Conservation (phyloP, 2,329 filamentous ascomycete species). For the Sclerotinia sclerotiorum region DNA sequence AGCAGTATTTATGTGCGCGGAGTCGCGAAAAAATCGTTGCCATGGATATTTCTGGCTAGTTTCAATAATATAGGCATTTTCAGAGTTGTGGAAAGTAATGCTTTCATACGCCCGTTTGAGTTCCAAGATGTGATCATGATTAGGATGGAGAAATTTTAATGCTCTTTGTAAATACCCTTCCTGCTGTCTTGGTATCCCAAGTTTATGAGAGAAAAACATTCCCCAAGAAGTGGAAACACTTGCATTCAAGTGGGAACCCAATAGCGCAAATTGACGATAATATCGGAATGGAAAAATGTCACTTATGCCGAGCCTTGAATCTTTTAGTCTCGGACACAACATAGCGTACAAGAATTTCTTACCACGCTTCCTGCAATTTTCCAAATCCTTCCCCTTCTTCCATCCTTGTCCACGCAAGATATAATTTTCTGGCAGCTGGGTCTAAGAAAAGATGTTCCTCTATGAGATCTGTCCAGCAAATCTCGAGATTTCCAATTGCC, state of each 20-base stretch:
- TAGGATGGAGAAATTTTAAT: too few relatives aligned
- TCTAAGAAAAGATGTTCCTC: not conserved
- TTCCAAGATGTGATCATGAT: too few relatives aligned
- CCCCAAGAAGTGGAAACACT: not conserved
- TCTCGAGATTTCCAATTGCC: not conserved
- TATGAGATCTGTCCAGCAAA: not conserved
- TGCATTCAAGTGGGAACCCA: not conserved
- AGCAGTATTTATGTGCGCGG: too few relatives aligned
- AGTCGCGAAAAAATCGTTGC: too few relatives aligned
- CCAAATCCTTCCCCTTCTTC: not conserved
- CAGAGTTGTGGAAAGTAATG: not conserved
- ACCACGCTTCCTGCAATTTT: not conserved
- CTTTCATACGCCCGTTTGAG: not conserved
- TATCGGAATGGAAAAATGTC: too few relatives aligned
- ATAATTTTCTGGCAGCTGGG: not conserved
- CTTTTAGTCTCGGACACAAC: too few relatives aligned
- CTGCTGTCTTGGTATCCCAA: too few relatives aligned
- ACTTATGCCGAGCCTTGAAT: too few relatives aligned
- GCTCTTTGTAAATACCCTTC: too few relatives aligned
- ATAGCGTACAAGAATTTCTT: not conserved
- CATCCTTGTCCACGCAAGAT: not conserved
- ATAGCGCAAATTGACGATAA: too few relatives aligned
- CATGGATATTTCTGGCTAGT: too few relatives aligned
- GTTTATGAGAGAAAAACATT: not conserved
- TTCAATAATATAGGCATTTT: fast-evolving